These are phyloP conservation scores for Neoboletus brunneissimus DNA, from an alignment of 768 basidiomycete species.

Conservation along the genomic window DNA sequence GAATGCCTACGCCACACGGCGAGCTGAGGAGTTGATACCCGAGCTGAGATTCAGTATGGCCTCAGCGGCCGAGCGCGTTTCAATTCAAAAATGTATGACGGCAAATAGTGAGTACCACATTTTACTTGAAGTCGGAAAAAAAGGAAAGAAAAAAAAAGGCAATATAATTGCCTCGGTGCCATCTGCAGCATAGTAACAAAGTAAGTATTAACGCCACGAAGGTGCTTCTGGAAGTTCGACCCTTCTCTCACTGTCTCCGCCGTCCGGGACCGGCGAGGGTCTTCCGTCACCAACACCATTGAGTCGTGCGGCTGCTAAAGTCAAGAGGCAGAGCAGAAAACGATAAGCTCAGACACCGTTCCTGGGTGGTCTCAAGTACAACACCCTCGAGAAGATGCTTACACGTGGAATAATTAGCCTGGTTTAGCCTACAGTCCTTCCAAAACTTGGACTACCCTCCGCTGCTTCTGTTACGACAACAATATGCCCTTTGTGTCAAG, in stretches of 20 bases:
- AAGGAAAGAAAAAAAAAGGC: not conserved
- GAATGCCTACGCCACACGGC: slow-evolving; percentile 18
- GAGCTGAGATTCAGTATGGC: too few species aligned
- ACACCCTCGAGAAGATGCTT: not conserved
- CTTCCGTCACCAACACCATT: not conserved
- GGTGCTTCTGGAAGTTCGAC: slow-evolving; percentile 4
- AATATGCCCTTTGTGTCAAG: not conserved
- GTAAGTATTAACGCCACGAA: slow-evolving; percentile 12
- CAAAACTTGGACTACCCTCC: slow-evolving; percentile 65
- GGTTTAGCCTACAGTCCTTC: slow-evolving; percentile 42
- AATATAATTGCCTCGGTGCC: not conserved
- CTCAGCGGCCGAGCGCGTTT: not conserved
- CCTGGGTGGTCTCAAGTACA: not conserved
- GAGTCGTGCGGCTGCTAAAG: not conserved
- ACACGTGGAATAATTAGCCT: slow-evolving; percentile 3
- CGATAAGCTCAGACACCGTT: not conserved
- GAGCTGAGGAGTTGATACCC: not conserved
- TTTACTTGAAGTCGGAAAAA: not conserved
- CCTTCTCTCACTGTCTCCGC: slow-evolving; percentile 2
- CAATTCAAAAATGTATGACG: not conserved
- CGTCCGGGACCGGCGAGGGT: slow-evolving; percentile 1
- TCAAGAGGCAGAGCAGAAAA: not conserved
- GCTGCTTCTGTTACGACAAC: slow-evolving; percentile 53
- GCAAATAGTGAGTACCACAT: not conserved
- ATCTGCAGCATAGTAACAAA: not conserved